Evolutionary conservation across 2,329 filamentous ascomycete species (phyloP).

Genomic region (Scytalidium sp.): DNA sequence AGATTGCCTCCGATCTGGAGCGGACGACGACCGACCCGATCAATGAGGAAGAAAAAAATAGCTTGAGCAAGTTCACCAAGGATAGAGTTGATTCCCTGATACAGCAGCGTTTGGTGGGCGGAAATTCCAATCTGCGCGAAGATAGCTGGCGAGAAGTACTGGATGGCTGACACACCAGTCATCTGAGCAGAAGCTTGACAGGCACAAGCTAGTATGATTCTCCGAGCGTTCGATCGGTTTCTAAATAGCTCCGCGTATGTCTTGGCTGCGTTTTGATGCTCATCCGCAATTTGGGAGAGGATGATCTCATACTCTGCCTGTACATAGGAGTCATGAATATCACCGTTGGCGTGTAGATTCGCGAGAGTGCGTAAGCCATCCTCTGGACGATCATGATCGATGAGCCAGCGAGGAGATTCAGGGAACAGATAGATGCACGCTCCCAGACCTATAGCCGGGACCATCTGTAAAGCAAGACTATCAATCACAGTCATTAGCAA

Average conservation of each 20-base stretch:
- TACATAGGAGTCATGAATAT: slow-evolving; percentile 66
- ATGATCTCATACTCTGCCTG: slow-evolving; percentile 71
- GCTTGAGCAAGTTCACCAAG: slow-evolving; percentile 68
- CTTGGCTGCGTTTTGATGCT: slow-evolving; percentile 68
- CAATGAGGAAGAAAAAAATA: slow-evolving; percentile 65
- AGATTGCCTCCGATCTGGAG: slow-evolving; percentile 68
- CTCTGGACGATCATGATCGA: slow-evolving; percentile 65
- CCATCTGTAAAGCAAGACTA: slow-evolving; percentile 54
- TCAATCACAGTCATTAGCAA: background rate
- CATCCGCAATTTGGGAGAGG: slow-evolving; percentile 59
- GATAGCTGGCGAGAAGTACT: slow-evolving; percentile 69
- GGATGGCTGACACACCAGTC: slow-evolving; percentile 72
- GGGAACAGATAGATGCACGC: slow-evolving; percentile 70
- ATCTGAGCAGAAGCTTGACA: slow-evolving; percentile 73
- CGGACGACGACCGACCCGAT: slow-evolving; percentile 66
- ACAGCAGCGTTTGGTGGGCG: slow-evolving; percentile 63
- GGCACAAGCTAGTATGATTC: slow-evolving; percentile 66
- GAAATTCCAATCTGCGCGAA: slow-evolving; percentile 68
- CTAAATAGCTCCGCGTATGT: slow-evolving; percentile 68
- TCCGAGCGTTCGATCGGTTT: slow-evolving; percentile 64
- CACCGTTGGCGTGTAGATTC: slow-evolving; percentile 65
- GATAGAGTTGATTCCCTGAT: slow-evolving; percentile 72
- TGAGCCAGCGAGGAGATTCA: slow-evolving; percentile 71
- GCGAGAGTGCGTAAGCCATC: slow-evolving; percentile 66
- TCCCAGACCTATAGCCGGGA: slow-evolving; percentile 64